Percentiles rank a stretch among this genome's conserved stretches.
Conservation (phyloP, 2,329 filamentous ascomycete genomes). For the Fusarium sp. region DNA sequence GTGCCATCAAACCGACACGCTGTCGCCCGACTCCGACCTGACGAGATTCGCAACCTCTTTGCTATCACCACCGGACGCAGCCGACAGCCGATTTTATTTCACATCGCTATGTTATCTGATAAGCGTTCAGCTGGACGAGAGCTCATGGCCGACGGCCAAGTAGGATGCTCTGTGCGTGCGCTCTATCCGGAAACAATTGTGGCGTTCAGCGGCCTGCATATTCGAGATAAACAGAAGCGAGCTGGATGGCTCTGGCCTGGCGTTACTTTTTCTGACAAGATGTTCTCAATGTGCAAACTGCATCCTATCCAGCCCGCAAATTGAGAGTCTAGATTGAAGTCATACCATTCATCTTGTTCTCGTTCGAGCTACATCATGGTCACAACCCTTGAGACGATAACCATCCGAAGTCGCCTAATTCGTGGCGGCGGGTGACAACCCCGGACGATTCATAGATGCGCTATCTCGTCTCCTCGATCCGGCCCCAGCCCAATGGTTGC, state of each 20-base stretch:
- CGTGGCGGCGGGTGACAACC: slow-evolving; percentile 9
- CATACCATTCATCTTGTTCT: background rate
- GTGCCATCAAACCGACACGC: slow-evolving; percentile 7
- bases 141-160: slow-evolving; percentile 18
- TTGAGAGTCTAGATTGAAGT: slow-evolving; percentile 6
- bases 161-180: slow-evolving; percentile 14
- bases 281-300: slow-evolving; percentile 4
- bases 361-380: background rate
- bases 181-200: slow-evolving; percentile 28
- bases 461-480: slow-evolving; percentile 32
- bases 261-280: background rate
- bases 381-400: background rate
- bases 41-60: background rate
- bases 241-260: slow-evolving; percentile 27
- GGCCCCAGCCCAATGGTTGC: slow-evolving; percentile 23
- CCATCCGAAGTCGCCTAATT: slow-evolving; percentile 17
- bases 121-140: slow-evolving; percentile 25
- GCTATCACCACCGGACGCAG: slow-evolving; percentile 35
- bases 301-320: slow-evolving; percentile 1
- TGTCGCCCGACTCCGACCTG: slow-evolving; percentile 38
- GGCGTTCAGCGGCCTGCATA: slow-evolving; percentile 12
- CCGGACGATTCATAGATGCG: slow-evolving; percentile 35
- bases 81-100: slow-evolving; percentile 37
- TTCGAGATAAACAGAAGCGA: slow-evolving; percentile 41
- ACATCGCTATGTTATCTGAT: slow-evolving; percentile 39